Conservation (phyloP, 192 early-diverging fungal genomes). For the Entomortierella beljakovae region DNA sequence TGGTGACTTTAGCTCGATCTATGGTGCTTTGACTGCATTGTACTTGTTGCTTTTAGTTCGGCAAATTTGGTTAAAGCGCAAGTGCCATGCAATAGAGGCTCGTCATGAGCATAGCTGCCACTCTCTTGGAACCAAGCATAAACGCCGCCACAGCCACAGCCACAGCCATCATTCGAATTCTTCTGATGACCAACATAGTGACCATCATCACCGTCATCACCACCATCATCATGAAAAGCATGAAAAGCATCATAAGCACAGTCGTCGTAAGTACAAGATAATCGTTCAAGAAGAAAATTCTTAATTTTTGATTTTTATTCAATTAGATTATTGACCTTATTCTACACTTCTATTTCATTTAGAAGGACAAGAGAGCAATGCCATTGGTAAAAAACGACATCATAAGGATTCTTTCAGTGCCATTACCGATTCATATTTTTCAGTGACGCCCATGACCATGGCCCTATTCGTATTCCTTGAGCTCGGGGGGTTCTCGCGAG, state of each 20-base stretch:
- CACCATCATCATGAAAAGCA: not conserved
- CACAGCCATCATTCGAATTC: constrained; percentile 18
- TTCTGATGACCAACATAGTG: constrained; percentile 27
- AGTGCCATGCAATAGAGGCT: not conserved
- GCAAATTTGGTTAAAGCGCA: constrained; percentile 37
- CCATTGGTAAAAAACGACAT: not conserved
- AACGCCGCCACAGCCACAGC: constrained; percentile 23
- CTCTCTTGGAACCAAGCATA: constrained; percentile 18
- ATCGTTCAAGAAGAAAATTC: too few relatives aligned
- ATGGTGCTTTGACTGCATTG: constrained; percentile 38
- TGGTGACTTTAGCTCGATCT: constrained; percentile 24
- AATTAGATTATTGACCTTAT: too few relatives aligned
- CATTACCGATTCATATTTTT: constrained; percentile 24
- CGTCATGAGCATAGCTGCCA: not conserved
- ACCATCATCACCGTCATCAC: constrained; percentile 6
- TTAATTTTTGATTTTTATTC: too few relatives aligned
- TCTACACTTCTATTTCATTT: too few relatives aligned
- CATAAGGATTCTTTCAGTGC: constrained; percentile 25
- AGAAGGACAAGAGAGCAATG: not conserved
- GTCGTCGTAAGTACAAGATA: constrained; percentile 42
- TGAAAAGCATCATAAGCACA: constrained; percentile 24
- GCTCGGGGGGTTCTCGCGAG: constrained; percentile 33
- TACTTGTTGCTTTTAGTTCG: constrained; percentile 38
- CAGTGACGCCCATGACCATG: constrained; percentile 24
- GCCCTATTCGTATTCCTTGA: constrained; percentile 24